These are phyloP conservation scores for Phytopythium chamaehyphon DNA, from an alignment of 352 stramenopile species.

Conservation along the genomic window DNA sequence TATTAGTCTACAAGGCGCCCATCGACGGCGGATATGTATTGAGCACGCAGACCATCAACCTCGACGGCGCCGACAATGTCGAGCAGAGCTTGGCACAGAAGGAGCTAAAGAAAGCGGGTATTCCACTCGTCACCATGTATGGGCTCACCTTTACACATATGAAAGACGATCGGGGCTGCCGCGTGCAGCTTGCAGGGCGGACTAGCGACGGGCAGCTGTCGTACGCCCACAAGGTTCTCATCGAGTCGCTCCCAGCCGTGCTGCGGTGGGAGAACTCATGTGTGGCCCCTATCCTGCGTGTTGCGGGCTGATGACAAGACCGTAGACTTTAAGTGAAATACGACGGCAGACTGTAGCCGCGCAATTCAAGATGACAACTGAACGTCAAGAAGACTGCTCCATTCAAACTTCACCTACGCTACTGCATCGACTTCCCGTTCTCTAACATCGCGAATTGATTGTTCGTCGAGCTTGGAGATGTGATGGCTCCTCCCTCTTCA, in stretches of 20 bases:
- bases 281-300: constrained; percentile 26
- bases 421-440: no score
- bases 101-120: constrained; percentile 11
- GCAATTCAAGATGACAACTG: no score
- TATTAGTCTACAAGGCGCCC: constrained; percentile 20
- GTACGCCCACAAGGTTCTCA: constrained; percentile 32
- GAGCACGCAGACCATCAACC: constrained; percentile 26
- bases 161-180: constrained; percentile 12
- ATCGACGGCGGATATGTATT: constrained; percentile 19
- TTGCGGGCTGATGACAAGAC: constrained; percentile 2
- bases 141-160: constrained; percentile 24
- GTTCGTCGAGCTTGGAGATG: no score
- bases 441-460: no score
- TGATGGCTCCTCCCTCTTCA: no score
- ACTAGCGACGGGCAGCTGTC: constrained; percentile 23
- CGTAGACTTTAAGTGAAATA: no score
- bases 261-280: constrained; percentile 37
- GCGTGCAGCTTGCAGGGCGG: constrained; percentile 23
- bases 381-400: no score
- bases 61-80: constrained; percentile 7
- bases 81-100: constrained; percentile 20
- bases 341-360: no score
- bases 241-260: constrained; percentile 31
- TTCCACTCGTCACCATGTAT: constrained; percentile 33
- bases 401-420: no score